Percentiles rank a stretch among this genome's conserved stretches.
Evolutionary conservation across 371 early-diverging fungal genomes (phyloP).

Genomic region (Nematocida sp.): DNA sequence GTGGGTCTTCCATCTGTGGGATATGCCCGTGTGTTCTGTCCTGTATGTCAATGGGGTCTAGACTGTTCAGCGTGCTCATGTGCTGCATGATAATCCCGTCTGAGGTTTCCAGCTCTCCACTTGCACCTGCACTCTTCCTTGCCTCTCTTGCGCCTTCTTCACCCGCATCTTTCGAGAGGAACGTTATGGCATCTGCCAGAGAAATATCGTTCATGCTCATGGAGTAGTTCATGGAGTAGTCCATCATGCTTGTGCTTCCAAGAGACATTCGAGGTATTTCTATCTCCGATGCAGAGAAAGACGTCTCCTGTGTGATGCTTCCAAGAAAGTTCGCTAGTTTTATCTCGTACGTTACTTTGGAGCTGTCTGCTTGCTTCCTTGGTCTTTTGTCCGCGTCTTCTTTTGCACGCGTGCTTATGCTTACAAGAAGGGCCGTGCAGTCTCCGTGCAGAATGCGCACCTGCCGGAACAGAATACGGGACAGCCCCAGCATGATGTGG

Average conservation of each 20-base stretch:
- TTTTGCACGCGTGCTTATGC: neutral
- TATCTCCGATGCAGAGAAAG: neutral
- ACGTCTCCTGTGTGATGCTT: neutral
- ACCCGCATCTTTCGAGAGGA: neutral
- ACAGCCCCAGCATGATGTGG: slow-evolving; percentile 86
- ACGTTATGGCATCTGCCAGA: neutral
- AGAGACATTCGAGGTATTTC: neutral
- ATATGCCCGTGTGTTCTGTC: no score
- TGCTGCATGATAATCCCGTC: no score
- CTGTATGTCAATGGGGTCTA: no score
- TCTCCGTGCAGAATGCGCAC: slow-evolving; percentile 87
- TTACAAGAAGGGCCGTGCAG: slow-evolving; percentile 71
- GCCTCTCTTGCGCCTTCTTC: no score
- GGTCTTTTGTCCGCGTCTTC: neutral
- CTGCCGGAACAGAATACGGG: slow-evolving; percentile 85
- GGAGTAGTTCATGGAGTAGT: neutral
- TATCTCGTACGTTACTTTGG: neutral
- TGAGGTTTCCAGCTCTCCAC: no score
- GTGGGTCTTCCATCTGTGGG: no score
- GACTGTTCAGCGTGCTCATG: no score
- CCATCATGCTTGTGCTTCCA: neutral
- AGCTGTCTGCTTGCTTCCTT: neutral
- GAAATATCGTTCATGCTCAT: slow-evolving; percentile 19
- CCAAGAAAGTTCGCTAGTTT: neutral
- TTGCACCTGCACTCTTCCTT: no score